These are phyloP conservation scores for Sphaerostilbella broomeana DNA, from an alignment of 2,329 filamentous ascomycete genomes.

Conservation along the genomic window DNA sequence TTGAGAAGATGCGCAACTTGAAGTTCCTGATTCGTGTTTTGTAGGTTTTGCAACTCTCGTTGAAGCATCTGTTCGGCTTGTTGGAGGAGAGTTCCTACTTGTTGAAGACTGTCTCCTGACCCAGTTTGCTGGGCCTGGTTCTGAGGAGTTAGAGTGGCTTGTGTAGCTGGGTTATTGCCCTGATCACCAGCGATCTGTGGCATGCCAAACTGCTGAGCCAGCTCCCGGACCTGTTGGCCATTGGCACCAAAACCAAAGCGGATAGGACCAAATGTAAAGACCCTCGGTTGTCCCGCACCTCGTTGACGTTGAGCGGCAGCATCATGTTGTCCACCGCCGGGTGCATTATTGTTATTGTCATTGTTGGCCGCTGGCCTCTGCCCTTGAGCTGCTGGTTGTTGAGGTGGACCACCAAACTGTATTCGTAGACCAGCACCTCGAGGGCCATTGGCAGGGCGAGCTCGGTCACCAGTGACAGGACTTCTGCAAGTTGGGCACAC, in stretches of 20 bases:
- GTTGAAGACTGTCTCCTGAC: conserved; percentile 29
- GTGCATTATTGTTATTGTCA: conserved; percentile 13
- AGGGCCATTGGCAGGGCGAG: conserved; percentile 20
- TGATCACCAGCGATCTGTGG: conserved; percentile 26
- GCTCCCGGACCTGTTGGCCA: conserved; percentile 58
- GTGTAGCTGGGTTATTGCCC: conserved; percentile 14
- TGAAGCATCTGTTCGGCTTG: conserved; percentile 63
- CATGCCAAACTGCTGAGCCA: conserved; percentile 57
- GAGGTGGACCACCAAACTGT: conserved; percentile 23
- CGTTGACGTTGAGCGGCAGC: conserved; percentile 18
- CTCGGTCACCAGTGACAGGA: conserved; percentile 50
- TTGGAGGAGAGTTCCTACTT: conserved; percentile 54
- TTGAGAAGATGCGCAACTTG: conserved; percentile 61
- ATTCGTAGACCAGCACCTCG: conserved; percentile 26
- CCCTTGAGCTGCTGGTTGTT: conserved; percentile 15
- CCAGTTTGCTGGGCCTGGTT: conserved; percentile 15
- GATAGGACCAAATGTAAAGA: conserved; percentile 69
- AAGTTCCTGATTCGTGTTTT: conserved; percentile 60
- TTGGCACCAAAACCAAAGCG: conserved; percentile 71
- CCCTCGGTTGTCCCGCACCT: conserved; percentile 37
- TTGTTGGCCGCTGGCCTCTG: conserved; percentile 18
- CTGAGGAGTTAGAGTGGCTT: conserved; percentile 15
- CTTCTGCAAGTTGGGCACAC: conserved; percentile 91
- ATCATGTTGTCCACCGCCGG: conserved; percentile 13
- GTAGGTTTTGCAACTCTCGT: conserved; percentile 58